Percentiles rank a stretch among this genome's conserved stretches.
Conservation (phyloP, 2,329 filamentous ascomycete genomes). For the Setomelanomma holmii region DNA sequence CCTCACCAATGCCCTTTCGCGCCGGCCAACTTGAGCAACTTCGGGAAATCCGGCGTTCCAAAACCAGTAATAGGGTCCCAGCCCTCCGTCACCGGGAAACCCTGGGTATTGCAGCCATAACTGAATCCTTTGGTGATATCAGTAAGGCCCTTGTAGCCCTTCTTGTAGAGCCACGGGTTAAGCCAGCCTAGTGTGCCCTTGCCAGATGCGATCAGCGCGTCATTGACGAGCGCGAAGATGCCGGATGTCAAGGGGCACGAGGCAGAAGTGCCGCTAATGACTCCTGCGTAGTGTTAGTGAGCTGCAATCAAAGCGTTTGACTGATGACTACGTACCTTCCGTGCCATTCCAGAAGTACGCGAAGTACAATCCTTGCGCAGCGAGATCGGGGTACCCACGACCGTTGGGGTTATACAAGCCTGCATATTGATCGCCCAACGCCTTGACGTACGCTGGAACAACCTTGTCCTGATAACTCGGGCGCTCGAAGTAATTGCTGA, state of each 20-base stretch:
- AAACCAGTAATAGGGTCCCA: slow-evolving; percentile 50
- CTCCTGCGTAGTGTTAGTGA: no score
- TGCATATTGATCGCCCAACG: slow-evolving; percentile 51
- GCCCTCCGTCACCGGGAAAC: slow-evolving; percentile 44
- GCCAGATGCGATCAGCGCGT: slow-evolving; percentile 61
- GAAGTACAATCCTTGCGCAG: slow-evolving; percentile 63
- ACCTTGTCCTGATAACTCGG: slow-evolving; percentile 57
- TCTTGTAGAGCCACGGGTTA: slow-evolving; percentile 66
- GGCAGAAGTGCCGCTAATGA: slow-evolving; percentile 61
- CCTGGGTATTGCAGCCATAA: slow-evolving; percentile 49
- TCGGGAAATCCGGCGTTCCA: slow-evolving; percentile 41
- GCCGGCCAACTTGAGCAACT: slow-evolving; percentile 34
- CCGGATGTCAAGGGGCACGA: slow-evolving; percentile 65
- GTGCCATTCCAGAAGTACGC: slow-evolving; percentile 52
- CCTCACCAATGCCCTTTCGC: slow-evolving; percentile 15
- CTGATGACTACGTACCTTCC: slow-evolving; percentile 20
- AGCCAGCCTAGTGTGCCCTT: slow-evolving; percentile 63
- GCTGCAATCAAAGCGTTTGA: not conserved
- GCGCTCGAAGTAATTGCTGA: slow-evolving; percentile 57
- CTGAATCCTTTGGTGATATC: slow-evolving; percentile 54
- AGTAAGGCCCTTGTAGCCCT: slow-evolving; percentile 56
- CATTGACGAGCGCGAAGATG: slow-evolving; percentile 68
- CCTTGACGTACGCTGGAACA: slow-evolving; percentile 55
- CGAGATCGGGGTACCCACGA: slow-evolving; percentile 68
- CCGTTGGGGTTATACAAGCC: slow-evolving; percentile 62